phyloP scores from a whole-genome alignment of 345 rosid species.

The Corchorus olitorius region DNA sequence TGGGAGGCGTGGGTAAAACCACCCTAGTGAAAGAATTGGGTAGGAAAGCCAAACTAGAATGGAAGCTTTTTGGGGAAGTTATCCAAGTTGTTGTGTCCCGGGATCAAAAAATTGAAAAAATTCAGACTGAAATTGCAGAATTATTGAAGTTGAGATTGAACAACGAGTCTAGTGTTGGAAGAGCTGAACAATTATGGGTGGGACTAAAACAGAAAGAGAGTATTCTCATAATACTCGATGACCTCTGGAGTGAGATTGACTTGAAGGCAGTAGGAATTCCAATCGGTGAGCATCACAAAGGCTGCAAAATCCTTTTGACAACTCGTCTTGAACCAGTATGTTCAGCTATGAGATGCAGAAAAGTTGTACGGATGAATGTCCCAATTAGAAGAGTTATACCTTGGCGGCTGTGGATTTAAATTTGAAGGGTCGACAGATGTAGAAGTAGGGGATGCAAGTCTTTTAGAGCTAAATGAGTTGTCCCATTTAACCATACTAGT shows the following conservation, averaged over 20 bases:
- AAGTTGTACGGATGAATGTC: too few species aligned
- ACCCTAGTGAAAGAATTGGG: constrained; percentile 18
- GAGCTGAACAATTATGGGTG: neutral
- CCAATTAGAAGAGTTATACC: constrained; percentile 7
- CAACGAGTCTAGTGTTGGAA: neutral
- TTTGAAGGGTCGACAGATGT: neutral
- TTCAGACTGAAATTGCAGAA: constrained; percentile 1
- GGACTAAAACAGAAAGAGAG: neutral
- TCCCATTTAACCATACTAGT: neutral
- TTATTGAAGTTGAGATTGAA: neutral
- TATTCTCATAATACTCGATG: constrained; percentile 16
- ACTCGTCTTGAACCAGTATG: too few species aligned
- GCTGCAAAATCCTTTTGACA: constrained; percentile 14
- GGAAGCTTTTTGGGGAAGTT: neutral
- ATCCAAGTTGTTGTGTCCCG: neutral
- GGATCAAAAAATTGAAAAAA: neutral
- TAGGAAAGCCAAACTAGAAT: neutral
- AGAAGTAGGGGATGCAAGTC: neutral
- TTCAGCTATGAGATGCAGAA: too few species aligned
- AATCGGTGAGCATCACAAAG: neutral
- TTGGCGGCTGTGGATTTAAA: neutral
- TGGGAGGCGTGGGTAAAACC: constrained; percentile 17
- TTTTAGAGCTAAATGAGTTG: neutral
- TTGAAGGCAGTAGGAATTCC: constrained; percentile 19
- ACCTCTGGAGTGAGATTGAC: constrained; percentile 11